Percentiles rank a stretch among this genome's conserved stretches.
phyloP scores from a whole-genome alignment of 108 stramenopile species.

The Aurantiochytrium sp. region DNA sequence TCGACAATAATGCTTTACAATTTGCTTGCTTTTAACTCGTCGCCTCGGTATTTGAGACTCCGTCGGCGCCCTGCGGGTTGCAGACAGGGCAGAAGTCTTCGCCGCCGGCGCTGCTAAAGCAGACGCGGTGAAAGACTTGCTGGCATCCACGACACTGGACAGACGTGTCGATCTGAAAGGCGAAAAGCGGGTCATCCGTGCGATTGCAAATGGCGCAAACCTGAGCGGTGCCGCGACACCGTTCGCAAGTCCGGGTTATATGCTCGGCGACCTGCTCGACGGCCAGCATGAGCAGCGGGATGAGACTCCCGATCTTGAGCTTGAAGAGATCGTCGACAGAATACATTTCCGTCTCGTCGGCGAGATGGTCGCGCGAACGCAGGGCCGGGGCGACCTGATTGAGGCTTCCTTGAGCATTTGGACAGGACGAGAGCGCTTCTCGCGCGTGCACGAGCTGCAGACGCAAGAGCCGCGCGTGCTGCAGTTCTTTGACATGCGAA shows the following conservation, averaged over 20 bases:
- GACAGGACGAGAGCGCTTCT: not conserved
- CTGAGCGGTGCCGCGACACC: not conserved
- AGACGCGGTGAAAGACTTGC: not conserved
- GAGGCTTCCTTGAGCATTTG: not conserved
- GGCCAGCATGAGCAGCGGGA: not conserved
- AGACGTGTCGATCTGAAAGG: not conserved
- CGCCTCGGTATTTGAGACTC: no score
- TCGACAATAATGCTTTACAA: no score
- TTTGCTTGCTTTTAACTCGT: no score
- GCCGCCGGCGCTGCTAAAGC: not conserved
- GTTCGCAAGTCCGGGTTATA: not conserved
- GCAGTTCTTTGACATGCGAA: not conserved
- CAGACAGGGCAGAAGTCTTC: not conserved
- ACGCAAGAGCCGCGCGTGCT: not conserved
- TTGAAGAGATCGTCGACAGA: not conserved
- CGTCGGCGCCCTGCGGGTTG: no score
- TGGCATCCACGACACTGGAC: not conserved
- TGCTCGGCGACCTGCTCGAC: constrained; percentile 2
- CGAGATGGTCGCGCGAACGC: not conserved
- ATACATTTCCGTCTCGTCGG: not conserved
- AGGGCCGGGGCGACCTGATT: not conserved
- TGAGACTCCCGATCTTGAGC: not conserved
- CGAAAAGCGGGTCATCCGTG: not conserved
- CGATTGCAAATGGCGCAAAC: not conserved
- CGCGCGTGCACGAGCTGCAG: not conserved